phyloP scores from a whole-genome alignment of 768 basidiomycete species.

The Rhodotorula sphaerocarpa region DNA sequence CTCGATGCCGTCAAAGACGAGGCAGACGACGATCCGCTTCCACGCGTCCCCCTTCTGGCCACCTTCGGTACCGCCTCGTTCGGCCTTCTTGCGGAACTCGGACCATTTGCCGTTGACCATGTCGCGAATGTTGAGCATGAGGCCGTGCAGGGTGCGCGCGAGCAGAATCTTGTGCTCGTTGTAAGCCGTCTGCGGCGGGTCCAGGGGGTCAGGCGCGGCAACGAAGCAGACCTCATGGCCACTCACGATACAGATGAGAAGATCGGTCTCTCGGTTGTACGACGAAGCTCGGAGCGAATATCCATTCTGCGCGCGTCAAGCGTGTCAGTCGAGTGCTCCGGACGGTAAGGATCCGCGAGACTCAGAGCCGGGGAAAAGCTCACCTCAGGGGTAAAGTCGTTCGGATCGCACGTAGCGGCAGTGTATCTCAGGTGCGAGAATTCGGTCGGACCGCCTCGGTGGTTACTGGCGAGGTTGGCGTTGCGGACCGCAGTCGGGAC shows the following conservation, averaged over 20 bases:
- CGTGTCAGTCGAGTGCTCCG: neutral
- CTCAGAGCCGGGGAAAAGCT: too few relatives aligned
- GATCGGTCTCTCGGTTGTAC: conserved; percentile 81
- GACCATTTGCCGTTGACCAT: conserved; percentile 94
- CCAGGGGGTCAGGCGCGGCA: neutral
- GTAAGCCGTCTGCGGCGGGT: conserved; percentile 48
- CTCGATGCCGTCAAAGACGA: conserved; percentile 82
- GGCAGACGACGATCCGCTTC: conserved; percentile 62
- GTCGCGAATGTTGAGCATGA: conserved; percentile 94
- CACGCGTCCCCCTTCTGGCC: conserved; percentile 48
- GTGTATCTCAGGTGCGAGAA: conserved; percentile 96
- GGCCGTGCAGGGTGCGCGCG: conserved; percentile 75
- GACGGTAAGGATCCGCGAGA: too few relatives aligned
- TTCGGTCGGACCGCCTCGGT: conserved; percentile 58
- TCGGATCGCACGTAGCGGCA: conserved; percentile 73
- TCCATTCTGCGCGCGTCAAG: conserved; percentile 48
- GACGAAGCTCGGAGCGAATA: conserved; percentile 75
- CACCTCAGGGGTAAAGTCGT: conserved; percentile 68
- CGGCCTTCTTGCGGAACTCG: conserved; percentile 76
- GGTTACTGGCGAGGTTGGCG: conserved; percentile 32
- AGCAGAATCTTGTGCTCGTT: conserved; percentile 90
- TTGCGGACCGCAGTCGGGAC: conserved; percentile 38
- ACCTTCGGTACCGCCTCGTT: conserved; percentile 71
- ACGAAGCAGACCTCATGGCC: neutral
- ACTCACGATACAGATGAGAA: conserved; percentile 84